These are phyloP conservation scores for Paramecium caudatum DNA, from an alignment of 73 alveolate species.

Conservation along the genomic window DNA sequence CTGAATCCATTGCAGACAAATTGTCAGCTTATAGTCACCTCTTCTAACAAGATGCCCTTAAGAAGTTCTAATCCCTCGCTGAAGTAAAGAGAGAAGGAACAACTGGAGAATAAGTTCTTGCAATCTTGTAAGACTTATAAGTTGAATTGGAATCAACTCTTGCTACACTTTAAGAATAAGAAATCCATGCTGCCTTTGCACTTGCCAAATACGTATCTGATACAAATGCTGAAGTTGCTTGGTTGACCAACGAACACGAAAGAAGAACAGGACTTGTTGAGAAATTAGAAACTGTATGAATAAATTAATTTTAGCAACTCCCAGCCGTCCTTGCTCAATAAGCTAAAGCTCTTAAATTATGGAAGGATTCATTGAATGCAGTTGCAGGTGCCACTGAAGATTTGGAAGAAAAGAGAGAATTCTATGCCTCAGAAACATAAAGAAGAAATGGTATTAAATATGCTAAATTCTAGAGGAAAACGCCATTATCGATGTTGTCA, in stretches of 20 bases:
- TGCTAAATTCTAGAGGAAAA: slow-evolving; percentile 55
- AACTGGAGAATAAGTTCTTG: slow-evolving; percentile 69
- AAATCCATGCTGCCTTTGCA: slow-evolving; percentile 70
- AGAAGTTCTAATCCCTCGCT: slow-evolving; percentile 66
- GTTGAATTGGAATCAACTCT: slow-evolving; percentile 51
- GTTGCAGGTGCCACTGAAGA: slow-evolving; percentile 71
- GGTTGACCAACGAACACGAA: slow-evolving; percentile 52
- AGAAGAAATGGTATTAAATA: slow-evolving; percentile 52
- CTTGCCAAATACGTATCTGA: slow-evolving; percentile 65
- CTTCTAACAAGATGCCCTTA: slow-evolving; percentile 68
- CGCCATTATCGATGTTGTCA: slow-evolving; percentile 61
- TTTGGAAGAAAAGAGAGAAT: slow-evolving; percentile 68
- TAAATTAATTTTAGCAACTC: not conserved
- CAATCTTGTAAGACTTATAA: slow-evolving; percentile 26
- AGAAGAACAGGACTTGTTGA: slow-evolving; percentile 43
- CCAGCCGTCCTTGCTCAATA: slow-evolving; percentile 65
- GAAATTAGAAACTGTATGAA: slow-evolving; percentile 65
- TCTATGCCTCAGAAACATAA: slow-evolving; percentile 61
- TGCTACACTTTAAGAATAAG: slow-evolving; percentile 66
- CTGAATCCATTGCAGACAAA: slow-evolving; percentile 64
- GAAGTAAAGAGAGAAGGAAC: slow-evolving; percentile 66
- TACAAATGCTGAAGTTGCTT: slow-evolving; percentile 65
- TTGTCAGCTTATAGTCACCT: slow-evolving; percentile 66
- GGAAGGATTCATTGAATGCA: slow-evolving; percentile 65
- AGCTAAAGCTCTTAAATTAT: slow-evolving; percentile 67